phyloP scores from a whole-genome alignment of 2,329 filamentous ascomycete species.

The Diaporthe sp. region DNA sequence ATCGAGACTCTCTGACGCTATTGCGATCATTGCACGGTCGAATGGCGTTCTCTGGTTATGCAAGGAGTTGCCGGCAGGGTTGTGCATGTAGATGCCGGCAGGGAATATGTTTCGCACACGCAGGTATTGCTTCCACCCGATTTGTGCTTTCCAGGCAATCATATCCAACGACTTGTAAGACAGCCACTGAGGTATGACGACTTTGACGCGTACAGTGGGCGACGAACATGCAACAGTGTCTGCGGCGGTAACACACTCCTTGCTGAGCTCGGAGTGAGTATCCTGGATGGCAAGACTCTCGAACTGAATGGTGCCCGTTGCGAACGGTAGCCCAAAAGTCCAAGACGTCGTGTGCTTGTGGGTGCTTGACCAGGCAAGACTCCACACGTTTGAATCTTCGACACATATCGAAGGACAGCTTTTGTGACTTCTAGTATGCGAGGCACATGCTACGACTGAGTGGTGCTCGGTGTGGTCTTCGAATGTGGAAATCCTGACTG shows the following conservation, averaged over 20 bases:
- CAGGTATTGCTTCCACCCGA: conserved; percentile 8
- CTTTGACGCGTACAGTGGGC: background rate
- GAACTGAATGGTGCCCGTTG: background rate
- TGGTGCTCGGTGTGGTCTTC: background rate
- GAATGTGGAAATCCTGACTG: background rate
- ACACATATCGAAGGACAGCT: too few relatives aligned
- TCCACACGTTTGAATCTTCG: background rate
- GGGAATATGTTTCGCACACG: background rate
- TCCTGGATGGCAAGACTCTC: background rate
- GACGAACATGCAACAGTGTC: background rate
- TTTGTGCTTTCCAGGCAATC: background rate
- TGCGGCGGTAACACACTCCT: background rate
- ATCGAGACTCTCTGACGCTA: background rate
- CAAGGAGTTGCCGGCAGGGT: background rate
- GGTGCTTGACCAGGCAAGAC: too few relatives aligned
- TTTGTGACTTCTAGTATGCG: background rate
- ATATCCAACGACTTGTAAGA: background rate
- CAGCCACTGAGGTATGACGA: background rate
- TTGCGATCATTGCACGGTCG: fast-evolving
- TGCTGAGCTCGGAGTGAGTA: background rate
- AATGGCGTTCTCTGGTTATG: background rate
- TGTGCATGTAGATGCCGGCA: too few relatives aligned
- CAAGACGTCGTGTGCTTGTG: too few relatives aligned
- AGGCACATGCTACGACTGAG: background rate
- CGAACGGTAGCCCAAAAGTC: background rate